These are phyloP conservation scores for Copromyces sp. DNA, from an alignment of 495 filamentous ascomycete genomes.

Conservation along the genomic window DNA sequence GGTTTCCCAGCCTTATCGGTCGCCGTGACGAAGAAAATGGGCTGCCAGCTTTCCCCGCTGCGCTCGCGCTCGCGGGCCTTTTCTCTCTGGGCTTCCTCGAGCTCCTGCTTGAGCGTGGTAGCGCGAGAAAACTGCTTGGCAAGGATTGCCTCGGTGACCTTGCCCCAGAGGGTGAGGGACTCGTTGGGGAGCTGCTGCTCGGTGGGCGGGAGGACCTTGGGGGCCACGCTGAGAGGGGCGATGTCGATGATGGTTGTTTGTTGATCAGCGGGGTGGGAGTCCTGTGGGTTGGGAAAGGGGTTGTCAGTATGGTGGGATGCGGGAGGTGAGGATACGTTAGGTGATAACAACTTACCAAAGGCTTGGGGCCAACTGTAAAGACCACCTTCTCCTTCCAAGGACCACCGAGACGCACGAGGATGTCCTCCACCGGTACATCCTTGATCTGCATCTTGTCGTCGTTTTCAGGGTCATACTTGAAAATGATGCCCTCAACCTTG, in stretches of 20 bases:
- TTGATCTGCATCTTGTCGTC: slow-evolving; percentile 68
- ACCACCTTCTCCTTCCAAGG: slow-evolving; percentile 59
- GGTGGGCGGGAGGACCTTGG: slow-evolving; percentile 67
- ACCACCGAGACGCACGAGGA: slow-evolving; percentile 75
- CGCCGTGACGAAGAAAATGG: slow-evolving; percentile 77
- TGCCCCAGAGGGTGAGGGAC: slow-evolving; percentile 77
- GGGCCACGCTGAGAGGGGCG: slow-evolving; percentile 60
- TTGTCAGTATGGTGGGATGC: slow-evolving; percentile 1
- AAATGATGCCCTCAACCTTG: slow-evolving; percentile 82
- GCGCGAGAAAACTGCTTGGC: slow-evolving; percentile 75
- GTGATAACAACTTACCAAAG: slow-evolving; percentile 29
- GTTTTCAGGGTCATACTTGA: slow-evolving; percentile 72
- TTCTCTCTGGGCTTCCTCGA: slow-evolving; percentile 82
- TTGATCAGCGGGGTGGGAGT: slow-evolving; percentile 43
- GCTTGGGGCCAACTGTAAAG: slow-evolving; percentile 43
- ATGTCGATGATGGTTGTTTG: slow-evolving; percentile 75
- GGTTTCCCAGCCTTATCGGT: slow-evolving; percentile 69
- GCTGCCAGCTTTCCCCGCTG: slow-evolving; percentile 60
- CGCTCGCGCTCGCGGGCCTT: slow-evolving; percentile 69
- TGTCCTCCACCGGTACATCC: slow-evolving; percentile 73
- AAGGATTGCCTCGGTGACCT: slow-evolving; percentile 78
- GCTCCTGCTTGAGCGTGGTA: slow-evolving; percentile 76
- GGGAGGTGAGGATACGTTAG: background rate
- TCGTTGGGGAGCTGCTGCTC: slow-evolving; percentile 79
- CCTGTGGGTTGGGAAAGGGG: slow-evolving; percentile 8